phyloP scores from a whole-genome alignment of 1,139 yeast genomes.

The Debaryomyces coudertii region DNA sequence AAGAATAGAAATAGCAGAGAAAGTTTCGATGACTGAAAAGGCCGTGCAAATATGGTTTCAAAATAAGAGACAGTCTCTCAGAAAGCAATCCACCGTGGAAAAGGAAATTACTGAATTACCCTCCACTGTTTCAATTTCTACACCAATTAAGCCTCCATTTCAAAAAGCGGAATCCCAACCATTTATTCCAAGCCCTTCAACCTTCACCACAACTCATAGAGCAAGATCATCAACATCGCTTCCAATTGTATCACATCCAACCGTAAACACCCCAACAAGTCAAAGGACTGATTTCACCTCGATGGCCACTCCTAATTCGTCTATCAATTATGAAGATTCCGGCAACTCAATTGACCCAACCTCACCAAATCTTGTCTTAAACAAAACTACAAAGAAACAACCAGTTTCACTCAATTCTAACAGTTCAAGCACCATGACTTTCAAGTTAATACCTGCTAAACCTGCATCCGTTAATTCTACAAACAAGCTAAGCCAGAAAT shows the following conservation, averaged over 20 bases:
- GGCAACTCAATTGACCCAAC: slow-evolving; percentile 23
- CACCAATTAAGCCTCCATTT: slow-evolving; percentile 32
- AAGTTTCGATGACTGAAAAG: slow-evolving; percentile 91
- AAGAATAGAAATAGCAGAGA: slow-evolving; percentile 74
- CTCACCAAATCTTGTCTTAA: slow-evolving; percentile 28
- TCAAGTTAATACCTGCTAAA: slow-evolving; percentile 40
- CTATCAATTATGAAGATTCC: slow-evolving; percentile 20
- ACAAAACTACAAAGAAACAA: slow-evolving; percentile 44
- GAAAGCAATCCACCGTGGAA: slow-evolving; percentile 51
- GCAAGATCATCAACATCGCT: slow-evolving; percentile 25
- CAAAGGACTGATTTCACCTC: slow-evolving; percentile 11
- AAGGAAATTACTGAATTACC: slow-evolving; percentile 50
- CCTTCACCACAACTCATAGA: slow-evolving; percentile 28
- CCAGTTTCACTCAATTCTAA: slow-evolving; percentile 38
- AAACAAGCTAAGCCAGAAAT: slow-evolving; percentile 17
- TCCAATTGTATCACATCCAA: slow-evolving; percentile 11
- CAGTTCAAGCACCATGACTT: slow-evolving; percentile 42
- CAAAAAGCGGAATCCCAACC: slow-evolving; percentile 29
- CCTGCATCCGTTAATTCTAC: slow-evolving; percentile 13
- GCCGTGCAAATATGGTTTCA: slow-evolving; percentile 99
- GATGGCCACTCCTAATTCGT: slow-evolving; percentile 23
- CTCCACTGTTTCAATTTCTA: slow-evolving; percentile 37
- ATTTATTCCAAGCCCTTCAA: slow-evolving; percentile 27
- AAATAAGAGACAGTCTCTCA: slow-evolving; percentile 83
- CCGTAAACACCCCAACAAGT: slow-evolving; percentile 14